Percentiles rank a stretch among this genome's conserved stretches.
These are phyloP conservation scores for Phaeosphaeriaceae sp. DNA, from an alignment of 2,329 filamentous ascomycete species.

Conservation along the genomic window DNA sequence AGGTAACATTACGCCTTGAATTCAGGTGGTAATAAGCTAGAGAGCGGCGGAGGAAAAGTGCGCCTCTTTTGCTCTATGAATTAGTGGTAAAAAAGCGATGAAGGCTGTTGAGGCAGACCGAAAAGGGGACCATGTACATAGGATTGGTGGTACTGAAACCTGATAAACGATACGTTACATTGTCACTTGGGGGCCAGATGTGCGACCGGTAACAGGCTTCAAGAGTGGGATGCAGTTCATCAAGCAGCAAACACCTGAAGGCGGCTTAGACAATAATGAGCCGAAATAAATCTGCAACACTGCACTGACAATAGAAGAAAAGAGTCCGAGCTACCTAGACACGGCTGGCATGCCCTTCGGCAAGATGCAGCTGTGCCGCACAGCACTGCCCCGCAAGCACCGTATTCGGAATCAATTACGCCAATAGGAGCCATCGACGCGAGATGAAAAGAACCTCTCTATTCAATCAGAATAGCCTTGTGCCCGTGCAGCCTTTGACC, in stretches of 20 bases:
- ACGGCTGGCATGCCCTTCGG: background rate
- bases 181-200: too few relatives aligned
- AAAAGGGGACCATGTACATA: too few relatives aligned
- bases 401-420: slow-evolving; percentile 5
- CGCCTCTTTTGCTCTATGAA: background rate
- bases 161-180: too few relatives aligned
- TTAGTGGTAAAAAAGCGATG: background rate
- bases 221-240: background rate
- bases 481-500: background rate
- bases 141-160: too few relatives aligned
- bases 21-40: slow-evolving; percentile 1
- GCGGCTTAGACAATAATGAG: background rate
- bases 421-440: background rate
- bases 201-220: too few relatives aligned
- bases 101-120: too few relatives aligned
- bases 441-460: slow-evolving; percentile 7
- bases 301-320: background rate
- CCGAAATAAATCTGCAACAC: background rate
- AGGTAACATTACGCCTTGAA: slow-evolving; percentile 11
- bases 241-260: background rate
- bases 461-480: slow-evolving; percentile 1
- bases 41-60: background rate
- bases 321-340: background rate
- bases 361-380: slow-evolving; percentile 4
- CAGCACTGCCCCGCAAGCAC: background rate